Base-by-base conservation (phyloP, 768 basidiomycete genomes). In the Naganishia onofrii region DNA sequence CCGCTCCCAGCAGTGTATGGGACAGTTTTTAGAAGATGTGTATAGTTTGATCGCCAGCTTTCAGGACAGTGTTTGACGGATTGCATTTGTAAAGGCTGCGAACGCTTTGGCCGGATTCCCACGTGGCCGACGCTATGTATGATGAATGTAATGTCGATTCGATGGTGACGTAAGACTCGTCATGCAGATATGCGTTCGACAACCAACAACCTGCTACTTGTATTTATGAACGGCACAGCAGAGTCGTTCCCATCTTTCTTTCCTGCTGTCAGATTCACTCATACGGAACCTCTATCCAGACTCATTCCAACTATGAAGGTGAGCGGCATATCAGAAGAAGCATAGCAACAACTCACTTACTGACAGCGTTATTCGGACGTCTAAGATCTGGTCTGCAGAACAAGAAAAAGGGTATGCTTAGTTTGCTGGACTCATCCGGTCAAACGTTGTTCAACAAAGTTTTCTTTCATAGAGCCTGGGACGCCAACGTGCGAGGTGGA, bases 401-500 rank as follows among this genome's bases (percentile, higher is more conserved):
- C 60, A 63, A 46, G 38, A 63, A 63, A 34, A 63, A 63, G 38
- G 19, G 60, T 63, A 63, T 28, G 23, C 26, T 1, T 3, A 8
- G 42, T 26, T 1, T 38, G 23, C 3, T 36, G 10, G 57, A 21
- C 19, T n/a, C n/a, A 21, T 31, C 34, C 13, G 38, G 9, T 36
- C 26, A 13, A 5, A 38, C 57, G 15, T 38, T 17, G 23, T 6
- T 44, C 3, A 51, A 4, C 48, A 42, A 6, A 46, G 13, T 63
- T 2, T 2, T 28, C 26, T 21, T 63, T 38, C 28, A 15, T 66
- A 72, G 71, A 3, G 55, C 57, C 10, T 72, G 67, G 67, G 28
- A 75, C 21, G 78, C 77, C 29, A 76, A 74, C 60, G 67, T 75
- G 51, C 23, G 55, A 36, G 80, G 80, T 23, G 78, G 74, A 34